Evolutionary conservation across 352 stramenopile species (phyloP).

Genomic region (Pythium plurisporium): DNA sequence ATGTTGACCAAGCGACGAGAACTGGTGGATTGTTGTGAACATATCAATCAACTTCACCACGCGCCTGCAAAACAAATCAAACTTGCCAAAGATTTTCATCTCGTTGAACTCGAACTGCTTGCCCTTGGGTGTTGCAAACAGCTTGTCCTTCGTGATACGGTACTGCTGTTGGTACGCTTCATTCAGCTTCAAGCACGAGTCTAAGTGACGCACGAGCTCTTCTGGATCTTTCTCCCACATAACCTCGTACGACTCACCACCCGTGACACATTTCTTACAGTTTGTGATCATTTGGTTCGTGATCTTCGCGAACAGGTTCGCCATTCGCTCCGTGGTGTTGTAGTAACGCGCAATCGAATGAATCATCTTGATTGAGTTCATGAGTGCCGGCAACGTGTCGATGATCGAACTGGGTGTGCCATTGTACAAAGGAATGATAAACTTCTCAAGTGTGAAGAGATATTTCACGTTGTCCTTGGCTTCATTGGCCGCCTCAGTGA

Average conservation of each 20-base stretch:
- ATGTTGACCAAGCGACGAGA: constrained; percentile 89
- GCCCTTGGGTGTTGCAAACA: constrained; percentile 92
- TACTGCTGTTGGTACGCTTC: constrained; percentile 99
- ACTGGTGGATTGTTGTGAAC: constrained; percentile 98
- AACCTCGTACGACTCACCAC: constrained; percentile 78
- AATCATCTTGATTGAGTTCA: constrained; percentile 99
- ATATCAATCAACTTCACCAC: constrained; percentile 99
- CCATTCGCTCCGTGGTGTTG: constrained; percentile 98
- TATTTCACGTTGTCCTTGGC: constrained; percentile 99
- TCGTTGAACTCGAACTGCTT: constrained; percentile 99
- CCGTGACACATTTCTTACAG: constrained; percentile 94
- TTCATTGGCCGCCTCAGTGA: constrained; percentile 97
- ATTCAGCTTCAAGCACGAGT: constrained; percentile 97
- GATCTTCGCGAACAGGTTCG: constrained; percentile 96
- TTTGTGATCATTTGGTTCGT: constrained; percentile 99
- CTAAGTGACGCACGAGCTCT: constrained; percentile 92
- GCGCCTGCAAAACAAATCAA: constrained; percentile 96
- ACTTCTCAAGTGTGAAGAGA: constrained; percentile 97
- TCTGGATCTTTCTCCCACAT: constrained; percentile 95
- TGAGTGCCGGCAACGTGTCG: constrained; percentile 96
- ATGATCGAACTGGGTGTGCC: constrained; percentile 96
- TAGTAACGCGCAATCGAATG: constrained; percentile 98
- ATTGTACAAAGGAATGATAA: constrained; percentile 87
- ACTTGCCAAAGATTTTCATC: constrained; percentile 98
- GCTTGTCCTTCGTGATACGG: constrained; percentile 95